Evolutionary conservation across 2,329 filamentous ascomycete species (phyloP).

Genomic region (Ceratocystis papillata): DNA sequence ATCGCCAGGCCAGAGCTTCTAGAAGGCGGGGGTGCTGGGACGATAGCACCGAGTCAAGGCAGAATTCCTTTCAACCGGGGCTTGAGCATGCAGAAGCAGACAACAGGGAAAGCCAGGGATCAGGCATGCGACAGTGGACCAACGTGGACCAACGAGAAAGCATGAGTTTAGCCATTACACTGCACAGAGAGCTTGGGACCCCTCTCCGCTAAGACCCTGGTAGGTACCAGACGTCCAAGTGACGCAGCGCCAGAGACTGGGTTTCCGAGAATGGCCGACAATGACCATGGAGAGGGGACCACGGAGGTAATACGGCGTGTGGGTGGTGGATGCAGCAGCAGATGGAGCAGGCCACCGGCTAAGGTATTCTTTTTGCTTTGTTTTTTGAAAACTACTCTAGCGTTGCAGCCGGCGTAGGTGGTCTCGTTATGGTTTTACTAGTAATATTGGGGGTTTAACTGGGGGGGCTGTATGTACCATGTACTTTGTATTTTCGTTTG

Average conservation of each 20-base stretch:
- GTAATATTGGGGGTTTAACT: not conserved
- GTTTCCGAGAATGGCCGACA: conserved; percentile 25
- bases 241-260: too few species aligned
- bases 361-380: not conserved
- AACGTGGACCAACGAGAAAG: not conserved
- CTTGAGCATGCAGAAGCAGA: not conserved
- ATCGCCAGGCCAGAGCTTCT: conserved; percentile 9
- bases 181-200: not conserved
- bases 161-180: not conserved
- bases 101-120: not conserved
- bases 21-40: not conserved
- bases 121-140: not conserved
- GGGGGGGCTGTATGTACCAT: not conserved
- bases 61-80: not conserved
- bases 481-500: not conserved
- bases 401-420: not conserved
- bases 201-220: not conserved
- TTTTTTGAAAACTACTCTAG: not conserved
- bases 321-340: too few species aligned
- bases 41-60: not conserved
- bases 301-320: not conserved
- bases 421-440: not conserved
- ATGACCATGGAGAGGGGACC: not conserved
- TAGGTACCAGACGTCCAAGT: too few species aligned
- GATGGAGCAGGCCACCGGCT: not conserved